Evolutionary conservation across 148 eudicot species (phyloP).

Genomic region (Vaccinium macrocarpon): DNA sequence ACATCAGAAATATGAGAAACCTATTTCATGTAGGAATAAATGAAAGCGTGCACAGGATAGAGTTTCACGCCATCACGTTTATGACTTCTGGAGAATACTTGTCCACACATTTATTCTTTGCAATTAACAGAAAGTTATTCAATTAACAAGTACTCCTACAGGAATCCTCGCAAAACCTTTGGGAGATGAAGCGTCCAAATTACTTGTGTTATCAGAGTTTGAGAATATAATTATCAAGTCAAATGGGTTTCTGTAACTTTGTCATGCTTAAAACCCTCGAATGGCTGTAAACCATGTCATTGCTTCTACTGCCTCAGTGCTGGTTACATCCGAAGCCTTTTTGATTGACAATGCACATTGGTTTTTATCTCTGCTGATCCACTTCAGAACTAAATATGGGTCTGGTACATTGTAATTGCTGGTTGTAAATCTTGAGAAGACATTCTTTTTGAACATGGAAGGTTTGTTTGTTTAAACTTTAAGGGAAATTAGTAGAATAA

Average conservation of each 20-base stretch:
- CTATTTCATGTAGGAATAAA: not conserved
- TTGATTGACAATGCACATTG: slow-evolving; percentile 3
- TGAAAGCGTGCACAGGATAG: not conserved
- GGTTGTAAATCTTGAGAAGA: not conserved
- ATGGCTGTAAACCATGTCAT: not conserved
- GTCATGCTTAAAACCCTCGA: not conserved
- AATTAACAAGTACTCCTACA: not conserved
- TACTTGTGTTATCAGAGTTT: not conserved
- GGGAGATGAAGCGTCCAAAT: slow-evolving; percentile 5
- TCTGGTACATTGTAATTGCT: not conserved
- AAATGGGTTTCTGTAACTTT: not conserved
- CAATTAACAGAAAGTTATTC: not conserved
- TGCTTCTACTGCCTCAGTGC: not conserved
- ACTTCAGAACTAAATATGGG: not conserved
- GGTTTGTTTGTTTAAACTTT: not conserved
- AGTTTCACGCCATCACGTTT: not conserved
- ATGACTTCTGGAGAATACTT: not conserved
- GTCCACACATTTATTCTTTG: not conserved
- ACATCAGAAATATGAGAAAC: not conserved
- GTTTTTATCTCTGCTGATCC: not conserved
- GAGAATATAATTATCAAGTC: not conserved
- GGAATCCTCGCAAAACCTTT: not conserved
- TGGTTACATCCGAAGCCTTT: not conserved
- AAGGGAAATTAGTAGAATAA: not conserved
- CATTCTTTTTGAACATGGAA: not conserved